Evolutionary conservation across 108 stramenopile species (phyloP).

Genomic region (Asterionellopsis glacialis): DNA sequence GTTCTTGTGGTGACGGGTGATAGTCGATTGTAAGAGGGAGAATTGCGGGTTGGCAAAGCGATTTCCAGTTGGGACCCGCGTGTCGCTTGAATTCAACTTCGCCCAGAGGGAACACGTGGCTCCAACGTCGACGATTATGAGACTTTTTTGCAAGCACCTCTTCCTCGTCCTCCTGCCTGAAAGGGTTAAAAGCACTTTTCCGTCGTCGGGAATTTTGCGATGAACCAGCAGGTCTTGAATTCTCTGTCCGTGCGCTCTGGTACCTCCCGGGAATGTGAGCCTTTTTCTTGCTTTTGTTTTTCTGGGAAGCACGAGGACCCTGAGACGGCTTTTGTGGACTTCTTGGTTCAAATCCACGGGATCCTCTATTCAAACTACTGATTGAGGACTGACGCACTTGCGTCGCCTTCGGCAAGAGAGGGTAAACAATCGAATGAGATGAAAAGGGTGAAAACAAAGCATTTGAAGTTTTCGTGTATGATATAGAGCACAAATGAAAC

Average conservation of each 20-base stretch:
- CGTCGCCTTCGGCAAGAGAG: too few species aligned
- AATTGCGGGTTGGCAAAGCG: conserved; percentile 93
- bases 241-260: too few species aligned
- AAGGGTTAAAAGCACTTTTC: conserved; percentile 85
- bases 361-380: too few species aligned
- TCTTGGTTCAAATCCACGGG: too few species aligned
- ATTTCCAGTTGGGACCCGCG: conserved; percentile 93
- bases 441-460: too few species aligned
- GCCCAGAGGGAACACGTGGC: conserved; percentile 94
- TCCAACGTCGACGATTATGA: conserved; percentile 95
- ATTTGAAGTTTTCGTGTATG: too few species aligned
- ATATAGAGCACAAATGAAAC: too few species aligned
- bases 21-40: conserved; percentile 95
- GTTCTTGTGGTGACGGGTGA: conserved; percentile 85
- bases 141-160: conserved; percentile 86
- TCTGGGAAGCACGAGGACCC: background rate
- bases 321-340: too few species aligned
- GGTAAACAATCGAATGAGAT: too few species aligned
- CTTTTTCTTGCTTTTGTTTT: background rate
- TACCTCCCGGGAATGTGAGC: too few species aligned
- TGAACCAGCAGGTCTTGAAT: too few species aligned
- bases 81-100: conserved; percentile 78
- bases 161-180: conserved; percentile 86
- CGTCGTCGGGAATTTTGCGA: conserved; percentile 4
- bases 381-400: too few species aligned